Percentiles rank a stretch among this genome's conserved stretches.
Evolutionary conservation across 2,329 filamentous ascomycete species (phyloP).

Genomic region (Hypoxylon sp.): DNA sequence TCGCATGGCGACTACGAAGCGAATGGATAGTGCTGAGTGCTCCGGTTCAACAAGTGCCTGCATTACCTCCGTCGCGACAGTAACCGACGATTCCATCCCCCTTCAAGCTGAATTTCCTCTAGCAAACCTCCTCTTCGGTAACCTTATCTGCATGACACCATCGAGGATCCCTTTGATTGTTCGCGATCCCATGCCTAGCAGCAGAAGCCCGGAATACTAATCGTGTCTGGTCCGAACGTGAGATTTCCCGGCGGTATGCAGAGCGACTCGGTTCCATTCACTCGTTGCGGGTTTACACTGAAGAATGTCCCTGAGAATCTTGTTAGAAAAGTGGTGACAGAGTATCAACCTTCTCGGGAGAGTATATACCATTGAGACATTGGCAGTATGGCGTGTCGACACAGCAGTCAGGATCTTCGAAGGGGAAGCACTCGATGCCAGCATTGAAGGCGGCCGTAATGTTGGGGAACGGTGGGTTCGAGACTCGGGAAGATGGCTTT

Average conservation of each 20-base stretch:
- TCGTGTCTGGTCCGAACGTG: slow-evolving; percentile 30
- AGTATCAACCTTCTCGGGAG: too few species aligned
- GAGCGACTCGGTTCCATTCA: slow-evolving; percentile 18
- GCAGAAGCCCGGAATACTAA: slow-evolving; percentile 35
- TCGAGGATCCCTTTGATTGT: too few species aligned
- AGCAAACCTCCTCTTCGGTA: too few species aligned
- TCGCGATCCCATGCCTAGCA: slow-evolving; percentile 18
- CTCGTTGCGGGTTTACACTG: slow-evolving; percentile 23
- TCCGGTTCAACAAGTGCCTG: too few species aligned
- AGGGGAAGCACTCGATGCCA: slow-evolving; percentile 35
- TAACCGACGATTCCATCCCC: too few species aligned
- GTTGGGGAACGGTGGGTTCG: slow-evolving; percentile 27
- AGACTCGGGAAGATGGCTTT: slow-evolving; percentile 1
- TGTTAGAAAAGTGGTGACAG: neutral
- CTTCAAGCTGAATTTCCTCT: too few species aligned
- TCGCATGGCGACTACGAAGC: too few species aligned
- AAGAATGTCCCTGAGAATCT: slow-evolving; percentile 36
- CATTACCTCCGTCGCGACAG: too few species aligned
- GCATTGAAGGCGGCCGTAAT: slow-evolving; percentile 12
- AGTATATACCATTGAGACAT: slow-evolving; percentile 33
- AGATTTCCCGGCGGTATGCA: slow-evolving; percentile 35
- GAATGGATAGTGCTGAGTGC: too few species aligned
- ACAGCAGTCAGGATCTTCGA: slow-evolving; percentile 40
- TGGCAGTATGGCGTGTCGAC: slow-evolving; percentile 33
- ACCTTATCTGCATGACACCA: too few species aligned